Evolutionary conservation across 495 filamentous ascomycete genomes (phyloP).

Genomic region (Symbiotaphrina buchneri): DNA sequence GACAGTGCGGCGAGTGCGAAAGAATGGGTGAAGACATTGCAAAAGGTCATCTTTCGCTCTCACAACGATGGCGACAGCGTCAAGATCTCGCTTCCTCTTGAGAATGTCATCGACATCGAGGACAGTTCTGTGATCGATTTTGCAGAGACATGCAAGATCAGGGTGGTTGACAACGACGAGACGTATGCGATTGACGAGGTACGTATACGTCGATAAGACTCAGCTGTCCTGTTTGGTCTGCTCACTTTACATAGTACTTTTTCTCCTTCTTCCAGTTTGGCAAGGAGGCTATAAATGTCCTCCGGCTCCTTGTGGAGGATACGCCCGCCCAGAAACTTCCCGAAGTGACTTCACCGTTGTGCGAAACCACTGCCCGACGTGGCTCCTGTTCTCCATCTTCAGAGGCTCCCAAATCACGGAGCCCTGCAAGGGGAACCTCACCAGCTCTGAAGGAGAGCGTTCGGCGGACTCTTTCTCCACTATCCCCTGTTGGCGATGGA

Average conservation of each 20-base stretch:
- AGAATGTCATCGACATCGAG: constrained; percentile 81
- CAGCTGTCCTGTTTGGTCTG: constrained; percentile 1
- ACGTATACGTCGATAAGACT: constrained; percentile 11
- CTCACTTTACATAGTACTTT: constrained; percentile 44
- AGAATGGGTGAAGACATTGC: constrained; percentile 90
- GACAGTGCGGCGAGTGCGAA: constrained; percentile 78
- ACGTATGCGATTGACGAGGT: constrained; percentile 92
- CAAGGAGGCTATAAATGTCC: constrained; percentile 59
- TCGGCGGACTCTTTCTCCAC: constrained; percentile 36
- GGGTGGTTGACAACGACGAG: constrained; percentile 78
- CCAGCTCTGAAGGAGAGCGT: constrained; percentile 35
- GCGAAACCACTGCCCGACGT: too few relatives aligned
- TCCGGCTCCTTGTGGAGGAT: constrained; percentile 53
- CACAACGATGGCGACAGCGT: constrained; percentile 95
- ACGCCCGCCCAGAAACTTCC: constrained; percentile 27
- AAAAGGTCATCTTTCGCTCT: constrained; percentile 85
- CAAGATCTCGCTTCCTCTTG: constrained; percentile 79
- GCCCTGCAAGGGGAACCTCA: too few relatives aligned
- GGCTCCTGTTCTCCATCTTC: too few relatives aligned
- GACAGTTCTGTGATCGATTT: constrained; percentile 80
- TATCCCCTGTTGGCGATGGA: constrained; percentile 15
- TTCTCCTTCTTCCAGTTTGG: constrained; percentile 87
- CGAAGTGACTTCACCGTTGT: too few relatives aligned
- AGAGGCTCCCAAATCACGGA: constrained; percentile 14
- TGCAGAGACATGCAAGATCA: constrained; percentile 83